Base-by-base conservation (phyloP, 495 filamentous ascomycete species). In the Neurospora sp. region DNA sequence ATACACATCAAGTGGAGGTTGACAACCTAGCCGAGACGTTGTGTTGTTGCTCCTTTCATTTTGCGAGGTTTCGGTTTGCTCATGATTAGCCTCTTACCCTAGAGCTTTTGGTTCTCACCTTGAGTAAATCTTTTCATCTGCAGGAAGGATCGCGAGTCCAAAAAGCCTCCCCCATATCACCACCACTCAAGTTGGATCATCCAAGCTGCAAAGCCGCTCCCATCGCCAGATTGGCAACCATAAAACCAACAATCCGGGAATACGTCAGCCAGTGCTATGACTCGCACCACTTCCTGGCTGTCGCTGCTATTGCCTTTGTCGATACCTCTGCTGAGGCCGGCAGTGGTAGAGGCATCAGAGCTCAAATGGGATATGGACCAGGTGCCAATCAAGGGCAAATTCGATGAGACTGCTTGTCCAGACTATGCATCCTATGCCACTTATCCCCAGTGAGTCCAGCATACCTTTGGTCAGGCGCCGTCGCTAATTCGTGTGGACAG, bases 381-480 rank as follows among this genome's bases (percentile, higher is more conserved):
- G 69, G 73, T 77, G 70, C 79, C 77, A 14, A 46, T 81, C 73
- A 72, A 38, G 66, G 71, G 66, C 41, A 44, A 73, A 12, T 77
- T 77, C 11, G 73, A 75, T 62, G 69, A 72, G 37, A 62, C 70
- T 46, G 85, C 84, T 18, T 89, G 87, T 76, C 87, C 87, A 0
- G 85, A 89, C 76, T 89, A 89, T 74, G 82, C 82, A 9, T 78
- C 78, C 35, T 89, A 88, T 75, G 82, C 87, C 14, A 74, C 83
- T 23, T 84, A 83, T 74, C 79, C 82, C 0, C 87, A 88, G 82
- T 83, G 70, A 75, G 81, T 80, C 4, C 10, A 35, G 3, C 35
- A 5, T n/a, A 0, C 8, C 16, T 20, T 42, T 31, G 31, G 8
- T 62, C 40, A 44, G 11, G 37, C 27, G 10, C 39, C 16, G 20